Evolutionary conservation across 495 filamentous ascomycete species (phyloP), one percentile per base, ranked within the genome.

Genomic region (Glonium stellatum): DNA sequence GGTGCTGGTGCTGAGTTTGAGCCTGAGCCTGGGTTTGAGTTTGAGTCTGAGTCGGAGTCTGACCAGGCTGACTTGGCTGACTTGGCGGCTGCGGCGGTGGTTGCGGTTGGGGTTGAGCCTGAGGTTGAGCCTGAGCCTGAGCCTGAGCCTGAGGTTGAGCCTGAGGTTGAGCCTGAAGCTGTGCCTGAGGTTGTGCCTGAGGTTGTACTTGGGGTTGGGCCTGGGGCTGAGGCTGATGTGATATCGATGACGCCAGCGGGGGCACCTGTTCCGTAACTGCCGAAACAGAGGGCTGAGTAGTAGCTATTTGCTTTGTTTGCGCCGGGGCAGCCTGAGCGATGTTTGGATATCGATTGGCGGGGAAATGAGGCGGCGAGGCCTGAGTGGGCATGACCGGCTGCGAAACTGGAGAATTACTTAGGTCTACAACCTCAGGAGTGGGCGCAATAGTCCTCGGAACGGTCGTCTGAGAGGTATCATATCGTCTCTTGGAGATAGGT

Each of bases 381-480:
- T 68, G 67, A 18, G 66, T 63, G 23, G 62, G 59, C 21, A 55
- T 35, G 13, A 53, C 41, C 11, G 62, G 65, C 22, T 56, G 69
- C 0, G 55, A 23, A 15, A 61, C 55, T 0, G 64, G 60, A 25
- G 65, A 49, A 31, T 84, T 83, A 27, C 86, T 79, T 4, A 78
- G 58, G 35, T 84, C 79, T 22, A 82, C 67, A 11, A 71, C 68
- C 10, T 86, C 83, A 5, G 78, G 75, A 55, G 79, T 81, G 11
- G 82, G 82, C n/a, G 81, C 87, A 41, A 86, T 72, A 11, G 81
- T 76, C 35, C 83, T 78, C 46, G 80, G 81, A 52, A 82, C 75
- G 41, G 83, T 81, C 15, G 82, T 77, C 34, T 72, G 81, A 49
- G 77, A 78, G 64, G 71, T 84, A 60, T 81, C 80, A 69, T 79